Evolutionary conservation across 2,329 filamentous ascomycete genomes (phyloP).

Genomic region (Chaetomium sp.): DNA sequence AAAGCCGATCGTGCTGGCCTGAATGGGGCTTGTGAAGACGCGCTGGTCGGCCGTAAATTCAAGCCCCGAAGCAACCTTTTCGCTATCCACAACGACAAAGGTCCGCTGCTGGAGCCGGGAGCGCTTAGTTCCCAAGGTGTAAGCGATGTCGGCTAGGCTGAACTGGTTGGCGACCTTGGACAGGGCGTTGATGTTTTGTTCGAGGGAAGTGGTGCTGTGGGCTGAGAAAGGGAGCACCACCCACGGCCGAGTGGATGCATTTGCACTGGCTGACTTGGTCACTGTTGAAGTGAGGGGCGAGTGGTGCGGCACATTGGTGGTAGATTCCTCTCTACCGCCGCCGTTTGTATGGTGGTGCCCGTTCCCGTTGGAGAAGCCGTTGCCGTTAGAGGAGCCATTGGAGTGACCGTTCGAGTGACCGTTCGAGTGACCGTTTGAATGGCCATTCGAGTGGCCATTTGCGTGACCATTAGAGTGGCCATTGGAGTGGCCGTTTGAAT

Average conservation of each 20-base stretch:
- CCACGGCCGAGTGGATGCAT: not conserved
- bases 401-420: not conserved
- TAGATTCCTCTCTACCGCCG: not conserved
- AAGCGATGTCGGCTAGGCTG: not conserved
- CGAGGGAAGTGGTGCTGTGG: not conserved
- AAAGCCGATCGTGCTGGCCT: not conserved
- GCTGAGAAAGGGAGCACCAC: not conserved
- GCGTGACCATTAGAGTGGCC: too few relatives aligned
- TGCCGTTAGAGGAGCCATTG: not conserved
- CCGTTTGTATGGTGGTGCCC: not conserved
- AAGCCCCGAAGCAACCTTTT: not conserved
- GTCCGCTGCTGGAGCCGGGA: slow-evolving; percentile 40
- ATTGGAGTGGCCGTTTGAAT: too few relatives aligned
- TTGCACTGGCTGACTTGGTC: not conserved
- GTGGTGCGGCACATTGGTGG: not conserved
- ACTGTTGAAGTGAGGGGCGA: not conserved
- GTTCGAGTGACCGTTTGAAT: not conserved
- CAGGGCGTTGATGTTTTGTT: not conserved
- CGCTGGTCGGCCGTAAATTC: not conserved
- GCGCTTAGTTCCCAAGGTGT: slow-evolving; percentile 16
- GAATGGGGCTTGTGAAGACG: not conserved
- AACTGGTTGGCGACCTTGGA: not conserved
- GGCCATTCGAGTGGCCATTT: too few relatives aligned
- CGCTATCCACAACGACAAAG: not conserved
- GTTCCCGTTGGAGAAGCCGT: not conserved